Conservation (phyloP, 2,329 filamentous ascomycete species). For the Emergomyces pasteurianus region DNA sequence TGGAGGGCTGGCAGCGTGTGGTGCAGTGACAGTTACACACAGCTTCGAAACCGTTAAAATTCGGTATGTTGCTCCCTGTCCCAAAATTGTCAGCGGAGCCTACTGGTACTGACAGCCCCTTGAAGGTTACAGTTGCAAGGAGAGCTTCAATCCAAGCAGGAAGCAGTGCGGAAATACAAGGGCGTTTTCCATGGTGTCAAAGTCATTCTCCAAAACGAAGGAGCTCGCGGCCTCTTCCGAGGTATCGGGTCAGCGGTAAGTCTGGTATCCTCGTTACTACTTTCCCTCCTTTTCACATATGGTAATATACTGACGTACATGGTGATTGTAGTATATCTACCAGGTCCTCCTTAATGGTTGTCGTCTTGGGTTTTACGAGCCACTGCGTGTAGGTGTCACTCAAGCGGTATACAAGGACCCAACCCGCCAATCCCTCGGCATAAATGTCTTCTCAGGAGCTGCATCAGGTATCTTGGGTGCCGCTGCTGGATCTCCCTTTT, state of each 20-base stretch:
- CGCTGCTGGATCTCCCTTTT: conserved; percentile 88
- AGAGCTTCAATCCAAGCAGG: conserved; percentile 76
- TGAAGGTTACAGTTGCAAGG: conserved; percentile 85
- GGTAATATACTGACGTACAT: neutral
- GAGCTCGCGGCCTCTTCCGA: conserved; percentile 70
- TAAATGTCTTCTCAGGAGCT: conserved; percentile 92
- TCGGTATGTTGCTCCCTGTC: conserved; percentile 50
- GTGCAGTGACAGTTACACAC: conserved; percentile 93
- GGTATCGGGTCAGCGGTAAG: conserved; percentile 71
- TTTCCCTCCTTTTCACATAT: neutral
- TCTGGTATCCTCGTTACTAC: conserved; percentile 5
- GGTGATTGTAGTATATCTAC: conserved; percentile 64
- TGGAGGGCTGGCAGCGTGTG: conserved; percentile 91
- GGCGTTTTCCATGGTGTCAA: conserved; percentile 84
- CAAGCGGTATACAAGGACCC: conserved; percentile 58
- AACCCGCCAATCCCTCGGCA: conserved; percentile 66
- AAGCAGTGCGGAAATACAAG: conserved; percentile 77
- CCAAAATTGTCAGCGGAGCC: neutral
- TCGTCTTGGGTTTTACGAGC: conserved; percentile 94
- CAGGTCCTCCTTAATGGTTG: conserved; percentile 95
- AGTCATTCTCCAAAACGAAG: conserved; percentile 86
- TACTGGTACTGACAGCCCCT: conserved; percentile 2
- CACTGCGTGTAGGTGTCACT: conserved; percentile 63
- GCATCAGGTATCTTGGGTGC: conserved; percentile 82
- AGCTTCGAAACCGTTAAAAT: conserved; percentile 99